These are phyloP conservation scores for Filobasidium floriforme DNA, from an alignment of 768 basidiomycete genomes.

Conservation along the genomic window DNA sequence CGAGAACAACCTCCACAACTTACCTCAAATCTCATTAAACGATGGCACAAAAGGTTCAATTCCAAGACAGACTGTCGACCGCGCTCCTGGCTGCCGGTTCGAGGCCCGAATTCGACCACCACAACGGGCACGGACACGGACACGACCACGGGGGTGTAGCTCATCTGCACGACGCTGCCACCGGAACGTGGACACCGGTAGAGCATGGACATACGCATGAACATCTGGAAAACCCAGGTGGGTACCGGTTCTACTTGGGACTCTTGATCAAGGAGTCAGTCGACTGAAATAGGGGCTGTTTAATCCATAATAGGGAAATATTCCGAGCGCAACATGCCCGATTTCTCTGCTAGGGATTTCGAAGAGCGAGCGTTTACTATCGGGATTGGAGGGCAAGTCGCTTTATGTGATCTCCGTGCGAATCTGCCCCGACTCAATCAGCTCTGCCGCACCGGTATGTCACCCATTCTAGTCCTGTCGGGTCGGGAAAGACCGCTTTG, in stretches of 20 bases:
- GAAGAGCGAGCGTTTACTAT: slow-evolving; percentile 90
- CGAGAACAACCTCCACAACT: not conserved
- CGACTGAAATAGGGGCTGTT: not conserved
- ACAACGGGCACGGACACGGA: slow-evolving; percentile 39
- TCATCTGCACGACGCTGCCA: slow-evolving; percentile 52
- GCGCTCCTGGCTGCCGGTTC: slow-evolving; percentile 27
- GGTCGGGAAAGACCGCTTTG: slow-evolving; percentile 92
- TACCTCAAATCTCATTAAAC: not conserved
- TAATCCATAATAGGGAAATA: slow-evolving; percentile 64
- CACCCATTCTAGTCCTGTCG: slow-evolving; percentile 74
- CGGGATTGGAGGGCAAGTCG: slow-evolving; percentile 87
- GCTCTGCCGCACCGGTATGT: not conserved
- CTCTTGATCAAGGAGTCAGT: not conserved
- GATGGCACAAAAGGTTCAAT: slow-evolving; percentile 27
- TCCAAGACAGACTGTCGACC: slow-evolving; percentile 39
- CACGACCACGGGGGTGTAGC: slow-evolving; percentile 38
- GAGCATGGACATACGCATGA: slow-evolving; percentile 97
- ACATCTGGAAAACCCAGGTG: slow-evolving; percentile 79
- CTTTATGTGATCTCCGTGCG: not conserved
- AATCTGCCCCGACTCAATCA: not conserved
- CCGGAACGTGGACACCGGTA: slow-evolving; percentile 44
- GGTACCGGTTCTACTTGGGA: slow-evolving; percentile 20
- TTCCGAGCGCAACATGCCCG: slow-evolving; percentile 82
- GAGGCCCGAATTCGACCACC: slow-evolving; percentile 46
- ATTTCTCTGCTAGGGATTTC: slow-evolving; percentile 75